Percentiles rank a stretch among this genome's conserved stretches.
phyloP scores from a whole-genome alignment of 768 basidiomycete genomes.

The Auricularia heimuer region DNA sequence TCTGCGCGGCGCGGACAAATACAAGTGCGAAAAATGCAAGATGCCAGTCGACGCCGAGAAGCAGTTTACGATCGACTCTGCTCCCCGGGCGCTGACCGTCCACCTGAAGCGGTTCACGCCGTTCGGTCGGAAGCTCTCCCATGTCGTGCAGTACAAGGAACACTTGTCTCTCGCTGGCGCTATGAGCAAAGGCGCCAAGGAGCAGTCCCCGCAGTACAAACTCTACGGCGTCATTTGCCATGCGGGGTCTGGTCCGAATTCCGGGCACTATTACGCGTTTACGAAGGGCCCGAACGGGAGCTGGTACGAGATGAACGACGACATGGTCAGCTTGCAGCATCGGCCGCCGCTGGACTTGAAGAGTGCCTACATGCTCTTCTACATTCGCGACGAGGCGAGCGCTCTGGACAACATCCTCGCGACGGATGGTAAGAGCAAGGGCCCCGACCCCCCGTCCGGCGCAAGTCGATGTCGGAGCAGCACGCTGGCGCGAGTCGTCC shows the following conservation, averaged over 20 bases:
- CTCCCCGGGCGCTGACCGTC: conserved; percentile 79
- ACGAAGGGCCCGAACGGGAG: conserved; percentile 57
- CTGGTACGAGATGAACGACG: conserved; percentile 97
- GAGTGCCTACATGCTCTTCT: conserved; percentile 91
- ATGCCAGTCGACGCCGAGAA: conserved; percentile 85
- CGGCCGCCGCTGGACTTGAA: conserved; percentile 49
- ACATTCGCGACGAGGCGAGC: conserved; percentile 64
- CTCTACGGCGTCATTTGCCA: conserved; percentile 91
- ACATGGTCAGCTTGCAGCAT: conserved; percentile 41
- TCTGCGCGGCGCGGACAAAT: conserved; percentile 87
- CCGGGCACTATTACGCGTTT: conserved; percentile 89
- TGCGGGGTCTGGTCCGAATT: conserved; percentile 85
- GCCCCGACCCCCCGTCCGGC: conserved; percentile 31
- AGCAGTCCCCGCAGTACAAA: conserved; percentile 57
- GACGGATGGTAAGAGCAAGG: conserved; percentile 32
- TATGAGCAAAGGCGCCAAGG: conserved; percentile 62
- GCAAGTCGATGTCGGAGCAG: background rate
- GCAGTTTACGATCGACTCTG: conserved; percentile 77
- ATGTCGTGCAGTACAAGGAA: conserved; percentile 70
- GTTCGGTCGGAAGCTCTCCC: conserved; percentile 75
- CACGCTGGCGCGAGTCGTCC: background rate
- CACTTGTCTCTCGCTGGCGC: conserved; percentile 57
- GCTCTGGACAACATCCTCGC: conserved; percentile 11
- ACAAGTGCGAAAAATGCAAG: conserved; percentile 99
- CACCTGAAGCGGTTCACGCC: conserved; percentile 95